Percentiles rank a stretch among this genome's conserved stretches.
Conservation (phyloP, 352 stramenopile genomes). For the Hyaloperonospora brassicae region DNA sequence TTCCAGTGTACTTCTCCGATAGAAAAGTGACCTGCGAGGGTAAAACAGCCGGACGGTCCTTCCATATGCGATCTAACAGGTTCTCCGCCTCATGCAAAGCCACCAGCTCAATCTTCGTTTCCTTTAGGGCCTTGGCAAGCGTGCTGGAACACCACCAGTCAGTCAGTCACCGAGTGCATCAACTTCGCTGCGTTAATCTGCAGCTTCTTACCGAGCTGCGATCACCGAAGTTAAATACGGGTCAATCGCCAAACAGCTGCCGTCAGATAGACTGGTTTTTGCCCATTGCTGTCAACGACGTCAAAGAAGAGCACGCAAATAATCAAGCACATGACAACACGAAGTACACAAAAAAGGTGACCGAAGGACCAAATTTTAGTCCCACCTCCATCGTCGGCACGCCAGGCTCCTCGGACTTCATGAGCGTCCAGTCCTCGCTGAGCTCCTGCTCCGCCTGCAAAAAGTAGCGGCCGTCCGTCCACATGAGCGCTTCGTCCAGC, state of each 20-base stretch:
- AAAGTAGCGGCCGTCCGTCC: slow-evolving; percentile 98
- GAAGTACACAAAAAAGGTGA: slow-evolving; percentile 1
- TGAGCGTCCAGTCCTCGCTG: slow-evolving; percentile 90
- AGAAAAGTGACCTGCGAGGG: slow-evolving; percentile 88
- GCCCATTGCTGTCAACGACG: slow-evolving; percentile 49
- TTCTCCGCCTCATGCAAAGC: slow-evolving; percentile 81
- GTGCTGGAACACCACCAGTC: slow-evolving; percentile 28
- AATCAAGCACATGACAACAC: slow-evolving; percentile 5
- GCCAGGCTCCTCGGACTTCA: slow-evolving; percentile 90
- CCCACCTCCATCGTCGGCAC: slow-evolving; percentile 86
- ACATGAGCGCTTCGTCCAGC: slow-evolving; percentile 86
- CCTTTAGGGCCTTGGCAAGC: slow-evolving; percentile 55
- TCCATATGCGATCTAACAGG: slow-evolving; percentile 95
- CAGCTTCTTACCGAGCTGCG: slow-evolving; percentile 42
- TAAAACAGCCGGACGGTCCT: slow-evolving; percentile 49
- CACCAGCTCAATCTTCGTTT: slow-evolving; percentile 63
- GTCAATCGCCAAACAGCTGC: slow-evolving; percentile 90
- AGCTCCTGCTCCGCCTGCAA: slow-evolving; percentile 94
- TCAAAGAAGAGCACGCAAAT: not conserved
- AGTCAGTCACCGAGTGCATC: not conserved
- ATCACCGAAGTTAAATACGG: slow-evolving; percentile 90
- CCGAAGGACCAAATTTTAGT: slow-evolving; percentile 1
- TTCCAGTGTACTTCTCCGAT: slow-evolving; percentile 89
- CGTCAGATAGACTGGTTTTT: slow-evolving; percentile 47
- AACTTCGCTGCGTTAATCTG: not conserved